Evolutionary conservation across 2,329 filamentous ascomycete genomes (phyloP), one percentile per base, ranked within the genome.

Genomic region (Pyricularia sp.): DNA sequence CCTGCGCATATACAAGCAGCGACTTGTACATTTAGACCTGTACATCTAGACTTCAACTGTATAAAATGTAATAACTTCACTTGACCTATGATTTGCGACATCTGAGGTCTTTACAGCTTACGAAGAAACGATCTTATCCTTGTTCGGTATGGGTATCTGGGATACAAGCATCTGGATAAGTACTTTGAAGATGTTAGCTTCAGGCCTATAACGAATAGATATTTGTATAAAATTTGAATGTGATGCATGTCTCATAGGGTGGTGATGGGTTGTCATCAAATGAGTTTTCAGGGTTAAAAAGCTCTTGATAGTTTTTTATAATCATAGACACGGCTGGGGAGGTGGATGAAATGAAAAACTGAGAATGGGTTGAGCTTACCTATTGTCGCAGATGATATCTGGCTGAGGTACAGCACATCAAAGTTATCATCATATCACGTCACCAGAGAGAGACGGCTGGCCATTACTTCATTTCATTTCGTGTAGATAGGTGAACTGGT

Each of bases 271-370:
- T 79, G 79, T 87, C 85, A 86, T 87, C 83, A 87, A 82, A 72
- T 68, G 76, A 75, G 76, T 80, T 79, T 81, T 86, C 85, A 88
- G 86, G 85, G 85, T 88, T 88, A 88, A 88, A 88, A 88, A 88
- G 86, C 86, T 88, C 85, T 84, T 86, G 77, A 78, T 74, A 76
- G 14, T 77, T 79, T 80, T 81, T 76, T 83, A 79, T 83, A 86
- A 87, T 87, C 86, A 84, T 88, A 72, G 83, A 80, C 75, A 80
- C 71, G 36, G 59, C 30, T 26, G 36, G 30, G 36, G 55, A 63
- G 55, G 69, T 28, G 26, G 5, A 64, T 58, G 69, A 71, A 71
- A 68, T 71, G 70, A 25, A 69, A 25, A 69, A 71, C 71, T 70
- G 59, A 33, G 67, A 64, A 55, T n/a, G 23, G 4, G 2, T 31